Evolutionary conservation across 371 early-diverging fungal genomes (phyloP).

Genomic region (Apophysomyces ossiformis): DNA sequence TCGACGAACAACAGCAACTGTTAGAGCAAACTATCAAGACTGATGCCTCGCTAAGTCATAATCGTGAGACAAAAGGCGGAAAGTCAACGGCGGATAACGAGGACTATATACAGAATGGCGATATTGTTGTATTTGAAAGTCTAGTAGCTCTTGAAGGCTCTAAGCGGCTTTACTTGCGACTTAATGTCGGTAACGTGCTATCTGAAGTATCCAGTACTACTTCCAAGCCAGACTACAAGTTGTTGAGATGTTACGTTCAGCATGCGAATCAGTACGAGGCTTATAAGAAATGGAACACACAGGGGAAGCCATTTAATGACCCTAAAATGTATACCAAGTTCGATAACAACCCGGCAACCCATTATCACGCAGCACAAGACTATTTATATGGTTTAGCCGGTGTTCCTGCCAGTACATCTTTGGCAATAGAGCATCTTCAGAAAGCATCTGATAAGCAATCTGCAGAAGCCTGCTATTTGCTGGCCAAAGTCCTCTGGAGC

Average conservation of each 20-base stretch:
- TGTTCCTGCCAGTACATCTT: neutral
- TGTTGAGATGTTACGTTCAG: too few species aligned
- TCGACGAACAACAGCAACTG: too few species aligned
- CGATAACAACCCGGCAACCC: neutral
- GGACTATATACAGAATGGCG: neutral
- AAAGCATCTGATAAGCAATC: neutral
- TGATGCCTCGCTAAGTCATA: too few species aligned
- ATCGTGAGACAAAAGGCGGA: too few species aligned
- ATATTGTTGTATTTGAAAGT: neutral
- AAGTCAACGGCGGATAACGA: neutral
- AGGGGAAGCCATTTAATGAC: neutral
- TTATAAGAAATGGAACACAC: too few species aligned
- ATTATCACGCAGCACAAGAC: neutral
- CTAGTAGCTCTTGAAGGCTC: neutral
- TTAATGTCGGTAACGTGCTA: neutral
- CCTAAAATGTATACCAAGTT: neutral
- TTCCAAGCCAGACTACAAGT: too few species aligned
- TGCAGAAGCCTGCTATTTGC: neutral
- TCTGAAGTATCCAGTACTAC: too few species aligned
- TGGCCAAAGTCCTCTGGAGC: neutral
- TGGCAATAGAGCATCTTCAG: neutral
- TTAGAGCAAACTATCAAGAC: too few species aligned
- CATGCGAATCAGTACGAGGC: too few species aligned
- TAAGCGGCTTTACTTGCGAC: neutral
- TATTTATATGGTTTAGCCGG: neutral